Evolutionary conservation across 2,329 filamentous ascomycete genomes (phyloP), one percentile per base, ranked within the genome.

Genomic region (Colletotrichum sp.): DNA sequence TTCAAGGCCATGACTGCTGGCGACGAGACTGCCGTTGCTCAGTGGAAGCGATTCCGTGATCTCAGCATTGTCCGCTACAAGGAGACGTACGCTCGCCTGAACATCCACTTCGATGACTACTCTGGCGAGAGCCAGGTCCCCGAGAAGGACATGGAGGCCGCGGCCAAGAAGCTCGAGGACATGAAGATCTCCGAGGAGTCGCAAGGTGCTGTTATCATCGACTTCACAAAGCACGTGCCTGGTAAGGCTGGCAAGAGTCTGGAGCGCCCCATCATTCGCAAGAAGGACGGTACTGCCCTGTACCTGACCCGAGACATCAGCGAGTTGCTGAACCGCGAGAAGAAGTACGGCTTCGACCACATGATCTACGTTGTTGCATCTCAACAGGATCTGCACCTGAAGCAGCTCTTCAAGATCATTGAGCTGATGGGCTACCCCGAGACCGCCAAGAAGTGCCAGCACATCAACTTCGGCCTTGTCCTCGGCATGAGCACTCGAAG

Each of bases 221-320:
- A 96, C 83, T 95, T 96, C 81, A 87, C 90, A 69, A 92, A 94
- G 82, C 91, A 93, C 75, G 88, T 94, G 2, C 86, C 90, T 10
- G 92, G 92, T 74, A 93, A 94, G 85, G 86, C 89, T 72, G 92
- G 92, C 78, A 95, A 94, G 86, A 91, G 90, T 75, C 90, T 95
- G 13, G 94, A 93, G 79, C 92, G 92, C 81, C 91, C 93, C 30
- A 90, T 96, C 70, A 90, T 96, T 74, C 91, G 93, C 78, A 94
- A 95, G 86, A 92, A 91, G 79, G 93, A 95, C 78, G 94, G 94
- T 71, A 95, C 93, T 14, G 94, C 93, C 55, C 89, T 95, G 39
- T 96, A 96, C 82, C 89, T 96, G 63, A 95, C 95, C 67, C 92
- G 94, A 78, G 94, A 96, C 83, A 93, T 96, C 77, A 94, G 92